Evolutionary conservation across 495 filamentous ascomycete genomes (phyloP).

Genomic region (Lindgomyces ingoldianus): DNA sequence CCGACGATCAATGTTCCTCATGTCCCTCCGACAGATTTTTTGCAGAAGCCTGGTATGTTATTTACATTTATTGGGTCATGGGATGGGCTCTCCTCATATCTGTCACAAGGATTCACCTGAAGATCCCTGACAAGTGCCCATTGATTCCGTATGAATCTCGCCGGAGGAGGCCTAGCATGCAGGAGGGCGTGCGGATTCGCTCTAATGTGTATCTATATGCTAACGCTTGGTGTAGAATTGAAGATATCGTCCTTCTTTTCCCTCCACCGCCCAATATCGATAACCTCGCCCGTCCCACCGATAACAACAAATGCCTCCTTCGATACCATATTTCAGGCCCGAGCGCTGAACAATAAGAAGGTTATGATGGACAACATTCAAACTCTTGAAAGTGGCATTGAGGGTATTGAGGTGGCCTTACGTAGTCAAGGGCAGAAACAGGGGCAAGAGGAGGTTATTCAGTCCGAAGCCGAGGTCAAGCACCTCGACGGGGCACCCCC

Average conservation of each 20-base stretch:
- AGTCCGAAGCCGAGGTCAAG: slow-evolving; percentile 17
- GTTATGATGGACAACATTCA: slow-evolving; percentile 66
- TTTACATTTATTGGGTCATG: no score
- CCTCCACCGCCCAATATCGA: slow-evolving; percentile 88
- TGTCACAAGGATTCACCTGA: no score
- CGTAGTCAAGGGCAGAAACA: slow-evolving; percentile 41
- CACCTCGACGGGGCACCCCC: slow-evolving; percentile 32
- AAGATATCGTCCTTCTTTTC: slow-evolving; percentile 92
- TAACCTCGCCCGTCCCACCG: slow-evolving; percentile 76
- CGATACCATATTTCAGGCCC: slow-evolving; percentile 72
- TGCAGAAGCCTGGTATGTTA: slow-evolving; percentile 67
- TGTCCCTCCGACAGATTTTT: slow-evolving; percentile 80
- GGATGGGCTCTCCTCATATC: no score
- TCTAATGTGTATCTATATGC: no score
- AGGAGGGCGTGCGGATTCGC: no score
- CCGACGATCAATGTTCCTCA: slow-evolving; percentile 66
- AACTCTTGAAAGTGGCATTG: slow-evolving; percentile 71
- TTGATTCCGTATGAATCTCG: no score
- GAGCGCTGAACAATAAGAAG: slow-evolving; percentile 52
- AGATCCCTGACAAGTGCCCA: no score
- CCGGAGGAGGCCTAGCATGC: no score
- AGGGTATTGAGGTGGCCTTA: slow-evolving; percentile 56
- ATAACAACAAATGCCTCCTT: slow-evolving; percentile 71
- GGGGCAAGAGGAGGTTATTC: slow-evolving; percentile 45
- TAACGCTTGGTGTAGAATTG: slow-evolving; percentile 61